These are phyloP conservation scores for Themeda triandra DNA, from an alignment of 176 grass and related monocot species.

Conservation along the genomic window DNA sequence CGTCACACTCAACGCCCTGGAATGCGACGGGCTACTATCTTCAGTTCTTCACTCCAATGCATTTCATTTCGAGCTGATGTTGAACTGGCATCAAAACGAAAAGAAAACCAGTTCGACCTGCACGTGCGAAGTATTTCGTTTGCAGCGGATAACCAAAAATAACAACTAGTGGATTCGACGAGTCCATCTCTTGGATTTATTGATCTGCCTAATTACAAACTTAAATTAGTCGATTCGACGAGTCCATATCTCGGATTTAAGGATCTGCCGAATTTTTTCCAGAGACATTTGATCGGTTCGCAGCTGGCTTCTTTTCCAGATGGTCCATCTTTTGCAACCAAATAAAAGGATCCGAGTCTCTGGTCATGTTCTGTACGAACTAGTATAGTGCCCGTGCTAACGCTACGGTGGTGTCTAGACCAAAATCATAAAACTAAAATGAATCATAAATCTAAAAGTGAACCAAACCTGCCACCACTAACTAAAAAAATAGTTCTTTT, in stretches of 20 bases:
- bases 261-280: not conserved
- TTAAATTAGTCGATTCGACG: not conserved
- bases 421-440: no score
- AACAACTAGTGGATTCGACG: not conserved
- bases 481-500: no score
- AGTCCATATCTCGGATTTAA: not conserved
- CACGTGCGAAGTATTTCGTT: not conserved
- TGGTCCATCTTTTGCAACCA: not conserved
- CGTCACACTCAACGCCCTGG: not conserved
- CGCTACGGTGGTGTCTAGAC: no score
- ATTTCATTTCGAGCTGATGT: not conserved
- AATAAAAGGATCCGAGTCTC: not conserved
- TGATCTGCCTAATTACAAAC: not conserved
- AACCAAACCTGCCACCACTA: no score
- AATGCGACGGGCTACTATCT: not conserved
- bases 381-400: not conserved
- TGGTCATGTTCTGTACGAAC: no score
- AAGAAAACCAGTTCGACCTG: not conserved
- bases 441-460: no score
- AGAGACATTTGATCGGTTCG: not conserved
- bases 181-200: not conserved
- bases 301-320: not conserved
- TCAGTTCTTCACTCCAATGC: not conserved
- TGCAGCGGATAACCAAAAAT: not conserved
- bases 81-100: not conserved